phyloP scores from a whole-genome alignment of 441 rosid genomes.

The Geranium incanum region DNA sequence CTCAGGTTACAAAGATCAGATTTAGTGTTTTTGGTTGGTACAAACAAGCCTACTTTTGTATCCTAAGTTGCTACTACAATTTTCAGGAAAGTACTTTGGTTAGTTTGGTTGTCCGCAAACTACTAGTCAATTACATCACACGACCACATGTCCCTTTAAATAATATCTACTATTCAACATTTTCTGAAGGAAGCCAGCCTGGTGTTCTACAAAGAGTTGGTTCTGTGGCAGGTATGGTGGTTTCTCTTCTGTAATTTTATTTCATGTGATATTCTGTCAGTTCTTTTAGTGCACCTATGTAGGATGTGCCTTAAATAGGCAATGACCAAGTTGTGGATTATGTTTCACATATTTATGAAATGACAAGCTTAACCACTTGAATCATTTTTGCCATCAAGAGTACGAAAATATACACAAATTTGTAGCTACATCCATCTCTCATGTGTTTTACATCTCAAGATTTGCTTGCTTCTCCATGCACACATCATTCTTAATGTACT shows the following conservation, averaged over 20 bases:
- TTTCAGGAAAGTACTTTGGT: slow-evolving; percentile 73
- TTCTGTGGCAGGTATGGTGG: slow-evolving; percentile 78
- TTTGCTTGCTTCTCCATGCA: neutral
- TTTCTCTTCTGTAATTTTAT: slow-evolving; percentile 13
- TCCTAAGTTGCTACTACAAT: slow-evolving; percentile 15
- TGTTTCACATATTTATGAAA: neutral
- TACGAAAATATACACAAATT: neutral
- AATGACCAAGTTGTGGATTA: neutral
- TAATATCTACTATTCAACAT: slow-evolving; percentile 41
- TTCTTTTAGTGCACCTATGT: slow-evolving; percentile 9
- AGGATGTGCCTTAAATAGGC: neutral
- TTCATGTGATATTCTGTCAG: slow-evolving; percentile 6
- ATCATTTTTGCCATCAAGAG: neutral
- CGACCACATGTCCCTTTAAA: slow-evolving; percentile 44
- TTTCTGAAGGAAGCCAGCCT: slow-evolving; percentile 52
- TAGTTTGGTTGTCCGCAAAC: slow-evolving; percentile 51
- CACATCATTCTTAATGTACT: neutral
- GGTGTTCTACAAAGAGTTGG: slow-evolving; percentile 93
- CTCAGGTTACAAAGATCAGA: slow-evolving; percentile 49
- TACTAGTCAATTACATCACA: slow-evolving; percentile 65
- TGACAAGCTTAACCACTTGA: neutral
- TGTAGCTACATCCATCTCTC: neutral
- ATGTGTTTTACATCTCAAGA: neutral
- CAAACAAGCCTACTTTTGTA: slow-evolving; percentile 9
- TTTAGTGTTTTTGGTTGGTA: slow-evolving; percentile 10